phyloP scores from a whole-genome alignment of 805 yeast species.

The Yamadazyma laniorum region DNA sequence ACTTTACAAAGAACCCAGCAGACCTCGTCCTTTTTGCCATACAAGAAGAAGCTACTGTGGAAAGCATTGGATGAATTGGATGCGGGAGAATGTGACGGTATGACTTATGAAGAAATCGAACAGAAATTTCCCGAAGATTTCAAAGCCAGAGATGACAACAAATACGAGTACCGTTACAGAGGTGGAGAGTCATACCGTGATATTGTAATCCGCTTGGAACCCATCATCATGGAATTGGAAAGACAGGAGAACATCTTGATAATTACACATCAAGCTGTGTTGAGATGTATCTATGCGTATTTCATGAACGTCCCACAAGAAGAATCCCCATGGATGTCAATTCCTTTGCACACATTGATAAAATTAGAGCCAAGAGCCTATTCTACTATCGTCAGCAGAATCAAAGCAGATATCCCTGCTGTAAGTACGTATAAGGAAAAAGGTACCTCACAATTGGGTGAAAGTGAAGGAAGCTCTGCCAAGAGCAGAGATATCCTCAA shows the following conservation, averaged over 20 bases:
- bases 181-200: constrained; percentile 98
- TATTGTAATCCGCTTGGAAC: constrained; percentile 91
- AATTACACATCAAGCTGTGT: constrained; percentile 96
- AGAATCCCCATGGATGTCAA: constrained; percentile 98
- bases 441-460: constrained; percentile 74
- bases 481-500: constrained; percentile 53
- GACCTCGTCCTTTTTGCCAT: constrained; percentile 80
- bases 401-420: constrained; percentile 96
- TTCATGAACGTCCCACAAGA: constrained; percentile 98
- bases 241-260: constrained; percentile 94
- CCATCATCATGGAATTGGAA: constrained; percentile 97
- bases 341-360: constrained; percentile 92
- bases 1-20: constrained; percentile 89
- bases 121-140: constrained; percentile 87
- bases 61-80: constrained; percentile 95
- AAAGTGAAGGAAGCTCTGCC: constrained; percentile 34
- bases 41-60: constrained; percentile 80
- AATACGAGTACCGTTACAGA: constrained; percentile 91
- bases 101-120: constrained; percentile 93
- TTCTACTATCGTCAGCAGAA: constrained; percentile 80
- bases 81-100: constrained; percentile 96
- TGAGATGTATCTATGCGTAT: constrained; percentile 94
- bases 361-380: constrained; percentile 95
- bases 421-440: constrained; percentile 95
- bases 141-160: constrained; percentile 91